Conservation (phyloP, 83 land plant genomes). For the Picea abies region DNA sequence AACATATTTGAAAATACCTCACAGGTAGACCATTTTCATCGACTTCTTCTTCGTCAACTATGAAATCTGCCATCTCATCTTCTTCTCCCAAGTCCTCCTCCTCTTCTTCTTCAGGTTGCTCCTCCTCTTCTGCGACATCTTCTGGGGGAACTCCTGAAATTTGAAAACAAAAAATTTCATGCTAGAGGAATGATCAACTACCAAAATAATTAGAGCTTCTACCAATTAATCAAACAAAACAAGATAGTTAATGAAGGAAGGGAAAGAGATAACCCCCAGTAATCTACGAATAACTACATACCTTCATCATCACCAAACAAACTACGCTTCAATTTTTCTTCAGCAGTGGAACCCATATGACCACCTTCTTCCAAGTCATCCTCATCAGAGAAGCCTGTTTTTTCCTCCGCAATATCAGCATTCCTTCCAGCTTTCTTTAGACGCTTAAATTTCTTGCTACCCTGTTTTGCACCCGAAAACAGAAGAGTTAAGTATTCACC, state of each 20-base stretch:
- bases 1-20: constrained; percentile 37
- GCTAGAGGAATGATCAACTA: not conserved
- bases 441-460: constrained; percentile 84
- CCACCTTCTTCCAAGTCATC: constrained; percentile 68
- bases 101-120: constrained; percentile 61
- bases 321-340: constrained; percentile 77
- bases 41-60: constrained; percentile 91
- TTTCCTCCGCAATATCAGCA: constrained; percentile 38
- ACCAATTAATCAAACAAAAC: not conserved
- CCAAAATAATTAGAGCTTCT: not conserved
- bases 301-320: constrained; percentile 97
- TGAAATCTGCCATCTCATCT: constrained; percentile 98
- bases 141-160: constrained; percentile 66
- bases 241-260: not conserved
- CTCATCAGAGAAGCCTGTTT: constrained; percentile 68
- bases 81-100: constrained; percentile 77
- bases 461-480: constrained; percentile 30
- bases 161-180: not conserved
- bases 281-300: constrained; percentile 12
- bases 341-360: constrained; percentile 73
- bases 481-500: not conserved
- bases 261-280: not conserved
- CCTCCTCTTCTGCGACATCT: constrained; percentile 81
- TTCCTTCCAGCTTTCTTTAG: constrained; percentile 85
- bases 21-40: constrained; percentile 86